Conservation (phyloP, 805 yeast genomes). For the Zygotorulaspora danielsina region DNA sequence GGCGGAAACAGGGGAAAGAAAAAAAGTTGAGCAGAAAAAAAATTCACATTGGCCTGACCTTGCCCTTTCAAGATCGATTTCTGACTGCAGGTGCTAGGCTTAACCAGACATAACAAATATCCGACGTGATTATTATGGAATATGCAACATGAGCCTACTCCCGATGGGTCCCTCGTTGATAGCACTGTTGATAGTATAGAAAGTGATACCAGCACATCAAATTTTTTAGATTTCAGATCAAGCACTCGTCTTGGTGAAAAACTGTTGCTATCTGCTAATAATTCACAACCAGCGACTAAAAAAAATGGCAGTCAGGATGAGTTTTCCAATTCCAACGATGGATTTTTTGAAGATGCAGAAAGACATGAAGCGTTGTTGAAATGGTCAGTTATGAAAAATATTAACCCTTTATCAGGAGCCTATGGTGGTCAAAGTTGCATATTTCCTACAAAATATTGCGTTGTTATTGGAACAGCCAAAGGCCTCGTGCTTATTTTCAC, state of each 20-base stretch:
- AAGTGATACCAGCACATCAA: constrained; percentile 5
- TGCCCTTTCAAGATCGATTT: too few species aligned
- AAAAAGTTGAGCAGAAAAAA: background rate
- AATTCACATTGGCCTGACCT: background rate
- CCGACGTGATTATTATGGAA: constrained; percentile 17
- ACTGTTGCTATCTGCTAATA: background rate
- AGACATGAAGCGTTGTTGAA: constrained; percentile 7
- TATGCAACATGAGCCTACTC: constrained; percentile 14
- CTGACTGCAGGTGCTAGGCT: too few species aligned
- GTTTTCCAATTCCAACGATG: background rate
- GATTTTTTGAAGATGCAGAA: constrained; percentile 7
- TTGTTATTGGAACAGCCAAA: constrained; percentile 65
- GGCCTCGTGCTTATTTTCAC: constrained; percentile 67
- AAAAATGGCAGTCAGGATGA: background rate
- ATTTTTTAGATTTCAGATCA: constrained; percentile 15
- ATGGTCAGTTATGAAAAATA: constrained; percentile 24
- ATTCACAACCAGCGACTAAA: background rate
- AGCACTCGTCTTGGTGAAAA: constrained; percentile 10
- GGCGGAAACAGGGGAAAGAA: background rate
- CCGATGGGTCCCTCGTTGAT: constrained; percentile 4
- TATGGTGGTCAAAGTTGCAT: constrained; percentile 53
- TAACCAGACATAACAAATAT: too few species aligned
- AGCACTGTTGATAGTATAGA: constrained; percentile 9
- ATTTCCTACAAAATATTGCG: constrained; percentile 40
- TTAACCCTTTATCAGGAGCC: constrained; percentile 27